Base-by-base conservation (phyloP, 106 monocot genomes). In the Gastrodia elata region DNA sequence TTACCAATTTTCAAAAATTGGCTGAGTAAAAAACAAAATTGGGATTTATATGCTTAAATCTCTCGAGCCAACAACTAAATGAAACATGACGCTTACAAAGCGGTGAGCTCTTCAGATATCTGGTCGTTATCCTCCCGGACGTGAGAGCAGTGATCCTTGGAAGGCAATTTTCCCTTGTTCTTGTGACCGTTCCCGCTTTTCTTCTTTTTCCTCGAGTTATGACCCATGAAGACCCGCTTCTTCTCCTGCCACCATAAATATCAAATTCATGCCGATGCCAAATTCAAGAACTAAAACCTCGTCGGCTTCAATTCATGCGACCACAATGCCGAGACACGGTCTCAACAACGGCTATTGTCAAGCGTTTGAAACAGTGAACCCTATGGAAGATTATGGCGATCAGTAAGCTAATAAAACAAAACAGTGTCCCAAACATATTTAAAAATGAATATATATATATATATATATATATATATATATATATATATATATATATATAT, bases 121-220 rank as follows among this genome's bases (percentile, higher is more conserved):
- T 79, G 70, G 44, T 86, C 83, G 30, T 83, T 82, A 48, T 83
- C 90, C 41, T 86, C 92, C 38, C 68, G 73, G 6, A 73, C 40
- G 22, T 72, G 70, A 49, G 84, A 78, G 25, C 76, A 80, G 28
- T 59, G 73, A 68, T 92, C 92, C 78, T 87, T 87, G 46, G 85
- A 80, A 11, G 83, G 43, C 14, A 74, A 57, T 27, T 87, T 81
- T 34, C 87, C 84, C 41, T 83, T 77, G 68, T 69, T 75, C 82
- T 85, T 81, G 59, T 84, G 77, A 25, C 83, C 75, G 20, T 79
- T 75, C 15, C 76, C 72, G 11, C 75, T 41, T 56, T 90, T 89
- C 88, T 94, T 89, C 78, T 87, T 92, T 85, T 92, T 92, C 85
- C 87, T 87, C 15, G 79, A 80, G 76, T 56, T 85, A 68, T 85